phyloP scores from a whole-genome alignment of 2,329 filamentous ascomycete species.

The Alternaria infectoria region DNA sequence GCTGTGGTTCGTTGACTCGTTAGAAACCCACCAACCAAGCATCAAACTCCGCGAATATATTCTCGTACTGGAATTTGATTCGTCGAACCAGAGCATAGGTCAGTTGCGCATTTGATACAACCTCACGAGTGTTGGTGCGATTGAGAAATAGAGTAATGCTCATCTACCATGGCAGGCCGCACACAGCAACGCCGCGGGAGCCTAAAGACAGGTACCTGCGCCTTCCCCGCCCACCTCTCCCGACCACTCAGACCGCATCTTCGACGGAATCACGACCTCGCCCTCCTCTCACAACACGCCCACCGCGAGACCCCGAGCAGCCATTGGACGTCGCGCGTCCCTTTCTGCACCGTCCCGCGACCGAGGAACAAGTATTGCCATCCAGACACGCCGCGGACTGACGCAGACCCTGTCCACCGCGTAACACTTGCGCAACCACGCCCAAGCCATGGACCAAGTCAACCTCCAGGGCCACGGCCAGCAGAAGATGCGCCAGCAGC shows the following conservation, averaged over 20 bases:
- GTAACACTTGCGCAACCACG: conserved; percentile 41
- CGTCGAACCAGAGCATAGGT: conserved; percentile 18
- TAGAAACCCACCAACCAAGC: conserved; percentile 27
- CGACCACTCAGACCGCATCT: conserved; percentile 43
- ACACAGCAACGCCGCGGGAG: conserved; percentile 6
- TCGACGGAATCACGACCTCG: conserved; percentile 42
- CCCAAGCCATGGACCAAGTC: conserved; percentile 45
- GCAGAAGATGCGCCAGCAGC: conserved; percentile 47
- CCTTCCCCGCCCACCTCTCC: conserved; percentile 31
- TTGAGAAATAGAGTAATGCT: conserved; percentile 7
- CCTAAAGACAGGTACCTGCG: conserved; percentile 11
- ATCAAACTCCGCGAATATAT: conserved; percentile 17
- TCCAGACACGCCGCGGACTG: conserved; percentile 18
- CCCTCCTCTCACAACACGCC: conserved; percentile 38
- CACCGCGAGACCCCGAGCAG: conserved; percentile 20
- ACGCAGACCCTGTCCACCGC: conserved; percentile 37
- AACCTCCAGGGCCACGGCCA: conserved; percentile 45
- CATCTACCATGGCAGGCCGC: conserved; percentile 20
- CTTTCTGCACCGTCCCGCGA: conserved; percentile 28
- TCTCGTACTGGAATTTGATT: conserved; percentile 21
- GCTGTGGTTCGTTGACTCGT: conserved; percentile 22
- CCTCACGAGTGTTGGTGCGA: conserved; percentile 10
- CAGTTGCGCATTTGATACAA: conserved; percentile 12
- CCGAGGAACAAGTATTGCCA: conserved; percentile 3
- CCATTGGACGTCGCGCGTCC: conserved; percentile 35